phyloP scores from a whole-genome alignment of 2,329 filamentous ascomycete genomes.

The Byssoonygena ceratinophila region DNA sequence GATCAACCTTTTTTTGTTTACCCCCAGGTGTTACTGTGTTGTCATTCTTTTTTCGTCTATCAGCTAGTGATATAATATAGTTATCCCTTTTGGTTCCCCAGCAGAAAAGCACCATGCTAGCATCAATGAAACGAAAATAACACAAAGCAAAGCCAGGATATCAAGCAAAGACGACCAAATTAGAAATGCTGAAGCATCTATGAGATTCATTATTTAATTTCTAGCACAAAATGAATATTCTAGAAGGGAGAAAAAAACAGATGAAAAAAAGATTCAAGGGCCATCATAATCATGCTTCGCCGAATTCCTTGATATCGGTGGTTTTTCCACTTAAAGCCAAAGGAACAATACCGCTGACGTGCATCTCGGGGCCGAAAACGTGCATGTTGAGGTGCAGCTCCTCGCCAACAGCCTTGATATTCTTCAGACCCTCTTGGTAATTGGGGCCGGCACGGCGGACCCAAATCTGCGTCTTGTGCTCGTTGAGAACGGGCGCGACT shows the following conservation, averaged over 20 bases:
- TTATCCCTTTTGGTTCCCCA: neutral
- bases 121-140: neutral
- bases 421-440: slow-evolving; percentile 99
- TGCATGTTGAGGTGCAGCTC: slow-evolving; percentile 96
- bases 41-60: neutral
- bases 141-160: neutral
- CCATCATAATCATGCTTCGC: slow-evolving; percentile 25
- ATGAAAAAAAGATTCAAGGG: neutral
- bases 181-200: neutral
- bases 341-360: slow-evolving; percentile 91
- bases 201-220: slow-evolving; percentile 9
- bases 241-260: too few species aligned
- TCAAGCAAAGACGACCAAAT: neutral
- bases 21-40: neutral
- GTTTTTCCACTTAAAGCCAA: slow-evolving; percentile 63
- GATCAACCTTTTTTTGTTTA: neutral
- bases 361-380: slow-evolving; percentile 69
- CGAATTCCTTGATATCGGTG: slow-evolving; percentile 52
- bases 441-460: slow-evolving; percentile 84
- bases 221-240: slow-evolving; percentile 8
- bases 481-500: slow-evolving; percentile 69
- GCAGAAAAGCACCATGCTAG: neutral
- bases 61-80: neutral
- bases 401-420: slow-evolving; percentile 93
- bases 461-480: slow-evolving; percentile 99